These are phyloP conservation scores for Aciculoconidium aculeatum DNA, from an alignment of 805 yeast species.

Conservation along the genomic window DNA sequence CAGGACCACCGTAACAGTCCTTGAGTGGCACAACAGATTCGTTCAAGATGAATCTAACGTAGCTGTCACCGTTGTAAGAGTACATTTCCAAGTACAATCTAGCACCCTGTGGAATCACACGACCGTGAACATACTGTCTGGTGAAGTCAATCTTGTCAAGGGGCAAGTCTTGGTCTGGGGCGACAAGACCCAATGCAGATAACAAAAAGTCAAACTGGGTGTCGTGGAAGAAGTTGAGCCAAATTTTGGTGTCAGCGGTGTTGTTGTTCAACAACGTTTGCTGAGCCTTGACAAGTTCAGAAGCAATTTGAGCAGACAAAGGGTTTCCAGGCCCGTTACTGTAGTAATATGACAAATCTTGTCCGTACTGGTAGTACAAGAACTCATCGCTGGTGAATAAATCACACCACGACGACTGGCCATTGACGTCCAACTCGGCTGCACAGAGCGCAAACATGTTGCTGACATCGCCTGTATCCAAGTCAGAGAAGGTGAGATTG, in stretches of 20 bases:
- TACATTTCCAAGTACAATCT: slow-evolving; percentile 32
- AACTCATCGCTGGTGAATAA: slow-evolving; percentile 65
- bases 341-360: slow-evolving; percentile 57
- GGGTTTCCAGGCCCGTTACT: slow-evolving; percentile 59
- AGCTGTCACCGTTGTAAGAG: slow-evolving; percentile 23
- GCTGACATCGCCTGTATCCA: slow-evolving; percentile 46
- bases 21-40: slow-evolving; percentile 34
- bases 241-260: slow-evolving; percentile 46
- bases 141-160: slow-evolving; percentile 42
- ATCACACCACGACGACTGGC: slow-evolving; percentile 60
- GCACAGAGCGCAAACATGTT: slow-evolving; percentile 60
- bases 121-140: slow-evolving; percentile 39
- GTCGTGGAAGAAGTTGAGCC: slow-evolving; percentile 75
- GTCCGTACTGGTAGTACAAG: slow-evolving; percentile 53
- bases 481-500: slow-evolving; percentile 46
- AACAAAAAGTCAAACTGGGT: slow-evolving; percentile 55
- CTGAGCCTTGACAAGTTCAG: slow-evolving; percentile 45
- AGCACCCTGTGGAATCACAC: slow-evolving; percentile 36
- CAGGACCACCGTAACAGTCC: slow-evolving; percentile 33
- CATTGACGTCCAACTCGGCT: slow-evolving; percentile 65
- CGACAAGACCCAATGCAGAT: slow-evolving; percentile 57
- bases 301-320: slow-evolving; percentile 52
- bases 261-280: slow-evolving; percentile 42
- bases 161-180: slow-evolving; percentile 38
- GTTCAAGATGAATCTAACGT: slow-evolving; percentile 33